Conservation (phyloP, 108 stramenopile species). For the Nitzschia inconspicua region DNA sequence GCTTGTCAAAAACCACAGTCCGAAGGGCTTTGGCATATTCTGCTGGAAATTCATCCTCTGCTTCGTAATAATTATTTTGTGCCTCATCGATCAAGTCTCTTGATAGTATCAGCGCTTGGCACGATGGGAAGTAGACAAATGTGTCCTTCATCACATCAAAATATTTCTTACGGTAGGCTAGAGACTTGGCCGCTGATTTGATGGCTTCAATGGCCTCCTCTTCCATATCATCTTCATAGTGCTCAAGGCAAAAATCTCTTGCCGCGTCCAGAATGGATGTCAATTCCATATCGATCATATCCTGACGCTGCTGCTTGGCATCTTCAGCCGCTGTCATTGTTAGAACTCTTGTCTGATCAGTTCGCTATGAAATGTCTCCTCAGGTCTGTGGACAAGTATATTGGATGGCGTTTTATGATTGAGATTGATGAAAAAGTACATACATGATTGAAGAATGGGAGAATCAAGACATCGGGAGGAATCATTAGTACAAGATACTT, state of each 20-base stretch:
- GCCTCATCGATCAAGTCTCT: slow-evolving; percentile 11
- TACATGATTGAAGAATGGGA: no score
- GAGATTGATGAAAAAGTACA: no score
- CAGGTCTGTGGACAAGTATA: no score
- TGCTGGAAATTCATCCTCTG: slow-evolving; percentile 17
- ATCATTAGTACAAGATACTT: no score
- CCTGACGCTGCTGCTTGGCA: not conserved
- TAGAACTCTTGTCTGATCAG: no score
- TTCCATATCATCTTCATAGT: slow-evolving; percentile 10
- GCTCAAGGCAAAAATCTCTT: not conserved
- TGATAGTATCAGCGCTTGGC: not conserved
- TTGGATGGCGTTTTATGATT: no score
- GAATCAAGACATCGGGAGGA: no score
- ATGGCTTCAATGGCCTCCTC: slow-evolving; percentile 14
- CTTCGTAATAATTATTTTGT: slow-evolving; percentile 14
- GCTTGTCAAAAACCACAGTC: not conserved
- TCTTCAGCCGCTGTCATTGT: not conserved
- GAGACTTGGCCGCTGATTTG: not conserved
- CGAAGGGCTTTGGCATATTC: slow-evolving; percentile 9
- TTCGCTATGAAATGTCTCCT: no score
- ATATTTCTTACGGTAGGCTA: slow-evolving; percentile 19
- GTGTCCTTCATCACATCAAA: slow-evolving; percentile 11
- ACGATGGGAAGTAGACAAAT: slow-evolving; percentile 9
- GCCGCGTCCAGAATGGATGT: not conserved
- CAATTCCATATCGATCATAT: not conserved